Evolutionary conservation across 1,139 yeast genomes (phyloP).

Genomic region (Yamadazyma triangularis): DNA sequence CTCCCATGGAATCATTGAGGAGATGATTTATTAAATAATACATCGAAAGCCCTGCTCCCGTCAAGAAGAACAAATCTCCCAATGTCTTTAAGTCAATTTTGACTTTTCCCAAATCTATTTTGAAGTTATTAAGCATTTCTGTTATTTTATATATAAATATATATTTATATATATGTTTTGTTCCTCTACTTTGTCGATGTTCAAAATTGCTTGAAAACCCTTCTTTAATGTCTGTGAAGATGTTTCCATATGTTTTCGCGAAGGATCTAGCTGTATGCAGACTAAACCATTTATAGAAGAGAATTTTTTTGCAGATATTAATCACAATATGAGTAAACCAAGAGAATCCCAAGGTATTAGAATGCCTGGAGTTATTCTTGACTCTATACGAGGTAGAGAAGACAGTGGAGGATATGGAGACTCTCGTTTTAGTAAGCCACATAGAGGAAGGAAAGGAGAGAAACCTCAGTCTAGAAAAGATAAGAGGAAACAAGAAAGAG

Average conservation of each 20-base stretch:
- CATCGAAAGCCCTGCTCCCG: constrained; percentile 78
- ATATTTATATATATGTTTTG: too few species aligned
- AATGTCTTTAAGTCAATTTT: constrained; percentile 51
- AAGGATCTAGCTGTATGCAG: too few species aligned
- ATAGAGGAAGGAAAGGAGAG: constrained; percentile 24
- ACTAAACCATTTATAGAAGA: too few species aligned
- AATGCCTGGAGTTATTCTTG: constrained; percentile 64
- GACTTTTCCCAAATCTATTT: constrained; percentile 39
- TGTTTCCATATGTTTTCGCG: too few species aligned
- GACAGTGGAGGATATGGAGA: constrained; percentile 43
- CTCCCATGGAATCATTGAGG: constrained; percentile 47
- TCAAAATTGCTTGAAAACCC: too few species aligned
- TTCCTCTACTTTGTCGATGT: too few species aligned
- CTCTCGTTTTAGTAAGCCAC: constrained; percentile 21
- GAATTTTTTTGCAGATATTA: too few species aligned
- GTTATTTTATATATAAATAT: too few species aligned
- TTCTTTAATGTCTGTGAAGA: too few species aligned
- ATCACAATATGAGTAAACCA: neutral
- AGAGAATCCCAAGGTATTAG: constrained; percentile 44
- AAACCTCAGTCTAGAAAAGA: constrained; percentile 46
- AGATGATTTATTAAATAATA: constrained; percentile 65
- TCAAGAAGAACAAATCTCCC: constrained; percentile 65
- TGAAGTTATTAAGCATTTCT: constrained; percentile 23
- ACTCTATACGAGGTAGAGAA: constrained; percentile 51
- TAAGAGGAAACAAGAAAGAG: constrained; percentile 52